Evolutionary conservation across 2,329 filamentous ascomycete genomes (phyloP), one percentile per base, ranked within the genome.

Genomic region (Alternaria brassicae): DNA sequence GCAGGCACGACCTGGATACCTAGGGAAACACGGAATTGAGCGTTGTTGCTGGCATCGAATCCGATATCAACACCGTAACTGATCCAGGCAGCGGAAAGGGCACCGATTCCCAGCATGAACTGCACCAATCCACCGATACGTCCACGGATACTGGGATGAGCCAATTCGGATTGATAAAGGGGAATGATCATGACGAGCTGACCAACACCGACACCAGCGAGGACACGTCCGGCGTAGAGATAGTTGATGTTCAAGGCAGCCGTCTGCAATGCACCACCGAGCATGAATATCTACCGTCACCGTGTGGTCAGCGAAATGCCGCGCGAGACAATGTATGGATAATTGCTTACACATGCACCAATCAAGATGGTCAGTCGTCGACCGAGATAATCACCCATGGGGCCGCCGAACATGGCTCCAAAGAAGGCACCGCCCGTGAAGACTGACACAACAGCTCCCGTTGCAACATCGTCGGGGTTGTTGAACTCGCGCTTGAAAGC

Each of bases 51-150:
- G 1, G 77, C 70, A 1, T 76, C 65, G 59, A 87, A 85, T 15
- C 82, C 81, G 39, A 82, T 79, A 63, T 85, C 85, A 4, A 81
- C 83, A 80, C 88, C 91, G 61, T 88, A 94, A 0, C 87, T 88
- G 47, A 91, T 86, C 90, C 91, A 93, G 0, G 87, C 84, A 7
- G 91, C 91, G 15, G 88, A 79, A 2, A 95, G 83, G 15, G 90
- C 81, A 56, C 91, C 91, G 27, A 94, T 85, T 1, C 91, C 91
- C 51, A 94, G 76, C 90, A 93, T 93, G 72, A 93, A 93, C 69
- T 93, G 91, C 75, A 93, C 91, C 3, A 94, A 81, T 28, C 87
- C 85, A 0, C 90, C 93, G 30, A 95, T 85, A 62, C 88, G 82
- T 12, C 91, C 91, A 74, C 91, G 86, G 69, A 94, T 94, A 58